Conservation (phyloP, 108 stramenopile genomes). For the Cylindrotheca closterium region DNA sequence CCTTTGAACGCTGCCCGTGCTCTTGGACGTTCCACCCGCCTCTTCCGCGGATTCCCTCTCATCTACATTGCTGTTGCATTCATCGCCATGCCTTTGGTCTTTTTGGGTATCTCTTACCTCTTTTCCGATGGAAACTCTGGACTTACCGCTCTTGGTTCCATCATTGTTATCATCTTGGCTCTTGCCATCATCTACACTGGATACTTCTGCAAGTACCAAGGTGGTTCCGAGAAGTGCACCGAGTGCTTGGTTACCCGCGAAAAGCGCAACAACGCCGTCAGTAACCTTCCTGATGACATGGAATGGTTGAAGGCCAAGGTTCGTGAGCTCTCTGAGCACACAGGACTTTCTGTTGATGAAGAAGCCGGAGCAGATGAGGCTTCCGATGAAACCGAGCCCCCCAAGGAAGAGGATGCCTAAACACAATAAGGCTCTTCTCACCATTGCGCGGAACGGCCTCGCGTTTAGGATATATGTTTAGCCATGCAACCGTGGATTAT, state of each 20-base stretch:
- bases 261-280: constrained; percentile 22
- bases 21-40: constrained; percentile 63
- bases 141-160: constrained; percentile 62
- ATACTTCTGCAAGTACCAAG: constrained; percentile 51
- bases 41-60: constrained; percentile 60
- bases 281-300: constrained; percentile 52
- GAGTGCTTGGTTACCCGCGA: constrained; percentile 45
- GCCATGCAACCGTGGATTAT: too few species aligned
- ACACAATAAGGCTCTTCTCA: too few species aligned
- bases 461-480: too few species aligned
- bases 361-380: constrained; percentile 5
- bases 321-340: constrained; percentile 39
- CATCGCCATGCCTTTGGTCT: constrained; percentile 55
- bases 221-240: constrained; percentile 32
- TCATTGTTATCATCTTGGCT: constrained; percentile 47
- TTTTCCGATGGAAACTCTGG: constrained; percentile 59
- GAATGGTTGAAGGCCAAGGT: constrained; percentile 42
- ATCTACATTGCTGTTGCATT: constrained; percentile 71
- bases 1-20: constrained; percentile 61
- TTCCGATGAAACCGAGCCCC: too few species aligned
- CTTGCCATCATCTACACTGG: constrained; percentile 28
- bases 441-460: too few species aligned
- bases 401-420: too few species aligned
- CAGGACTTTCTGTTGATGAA: constrained; percentile 27
- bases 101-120: constrained; percentile 59